Conservation (phyloP, 129 eudicot species). For the Scalesia atractyloides region DNA sequence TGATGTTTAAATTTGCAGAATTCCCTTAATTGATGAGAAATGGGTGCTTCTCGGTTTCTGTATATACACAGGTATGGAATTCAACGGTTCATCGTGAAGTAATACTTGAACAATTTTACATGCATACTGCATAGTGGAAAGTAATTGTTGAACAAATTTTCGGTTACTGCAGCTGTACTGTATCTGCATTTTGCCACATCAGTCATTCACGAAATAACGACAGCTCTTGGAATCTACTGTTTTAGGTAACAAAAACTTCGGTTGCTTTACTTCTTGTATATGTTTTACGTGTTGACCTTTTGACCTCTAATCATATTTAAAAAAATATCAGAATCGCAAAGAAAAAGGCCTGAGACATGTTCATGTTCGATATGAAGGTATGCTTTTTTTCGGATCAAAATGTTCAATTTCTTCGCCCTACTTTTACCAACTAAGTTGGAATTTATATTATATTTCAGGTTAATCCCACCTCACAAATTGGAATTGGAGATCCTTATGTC, state of each 20-base stretch:
- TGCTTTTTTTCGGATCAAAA: constrained; percentile 19
- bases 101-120: not conserved
- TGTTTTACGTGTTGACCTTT: not conserved
- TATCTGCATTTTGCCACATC: constrained; percentile 93
- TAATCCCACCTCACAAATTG: not conserved
- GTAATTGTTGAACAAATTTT: not conserved
- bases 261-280: not conserved
- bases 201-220: constrained; percentile 81
- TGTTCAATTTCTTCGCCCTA: constrained; percentile 5
- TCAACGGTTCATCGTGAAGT: not conserved
- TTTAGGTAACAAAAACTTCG: constrained; percentile 65
- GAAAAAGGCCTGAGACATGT: constrained; percentile 70
- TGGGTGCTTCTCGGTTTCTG: constrained; percentile 90
- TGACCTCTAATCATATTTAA: constrained; percentile 3
- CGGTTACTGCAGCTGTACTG: constrained; percentile 48
- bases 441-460: constrained; percentile 19
- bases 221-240: constrained; percentile 92
- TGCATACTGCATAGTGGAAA: not conserved
- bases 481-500: constrained; percentile 12
- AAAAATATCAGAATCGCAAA: constrained; percentile 68
- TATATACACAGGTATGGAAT: constrained; percentile 62
- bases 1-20: constrained; percentile 47
- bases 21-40: constrained; percentile 80
- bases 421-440: constrained; percentile 16
- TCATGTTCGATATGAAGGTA: constrained; percentile 29